Evolutionary conservation across 257 asterid species (phyloP), one percentile per base, ranked within the genome.

Genomic region (Solanum gandarillasii): DNA sequence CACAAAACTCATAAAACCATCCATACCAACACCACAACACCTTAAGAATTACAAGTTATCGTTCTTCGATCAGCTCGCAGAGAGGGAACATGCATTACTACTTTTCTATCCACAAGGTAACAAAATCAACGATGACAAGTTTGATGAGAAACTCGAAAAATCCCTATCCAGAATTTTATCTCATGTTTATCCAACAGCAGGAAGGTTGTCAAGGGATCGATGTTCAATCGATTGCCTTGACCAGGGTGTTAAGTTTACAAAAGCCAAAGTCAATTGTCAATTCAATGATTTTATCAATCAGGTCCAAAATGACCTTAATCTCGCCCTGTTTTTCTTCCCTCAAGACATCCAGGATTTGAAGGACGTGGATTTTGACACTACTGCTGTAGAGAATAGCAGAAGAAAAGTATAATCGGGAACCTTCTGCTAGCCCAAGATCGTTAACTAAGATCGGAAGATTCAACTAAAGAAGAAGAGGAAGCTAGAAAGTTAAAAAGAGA

Each of bases 41-140:
- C 91, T 87, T 32, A 32, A 32, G 35, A 32, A 32, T 32, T 32
- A 32, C 35, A 32, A 32, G 35, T 32, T 32, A 32, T 20, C 95
- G 7, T 90, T 91, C 20, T 91, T 93, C 0, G 94, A 92, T 83
- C 92, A 93, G 38, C 75, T 90, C n/a, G 85, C 93, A 31, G 83
- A 75, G 25, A 76, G 34, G 12, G 83, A 76, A 76, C 83, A 76
- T 38, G 6, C 91, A 11, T 89, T 89, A 5, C 48, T 93, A 29
- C 86, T 93, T 70, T 88, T 92, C 83, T 92, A 81, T 85, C 91
- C 89, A 73, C 52, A 82, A 14, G 12, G 90, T 48, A 11, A 60
- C 18, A 35, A 4, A 7, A 70, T 29, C 16, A 20, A 39, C 29
- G 67, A 12, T 32, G 78, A 29, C 31, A 29, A 29, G 31, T 29